Conservation (phyloP, 2,329 filamentous ascomycete genomes). For the Colletotrichum sp. region DNA sequence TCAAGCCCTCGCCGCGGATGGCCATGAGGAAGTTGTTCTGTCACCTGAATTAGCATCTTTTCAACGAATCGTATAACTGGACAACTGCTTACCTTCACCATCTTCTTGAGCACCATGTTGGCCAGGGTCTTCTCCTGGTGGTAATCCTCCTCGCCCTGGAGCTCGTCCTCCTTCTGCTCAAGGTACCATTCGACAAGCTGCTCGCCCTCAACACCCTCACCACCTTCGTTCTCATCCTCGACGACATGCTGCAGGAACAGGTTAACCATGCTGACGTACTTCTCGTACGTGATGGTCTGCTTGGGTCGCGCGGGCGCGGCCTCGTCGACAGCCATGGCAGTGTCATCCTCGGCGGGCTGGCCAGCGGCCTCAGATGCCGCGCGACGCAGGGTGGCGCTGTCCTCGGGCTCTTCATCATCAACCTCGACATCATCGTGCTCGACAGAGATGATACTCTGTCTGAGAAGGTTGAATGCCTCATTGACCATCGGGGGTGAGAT, state of each 20-base stretch:
- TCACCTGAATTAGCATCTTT: constrained; percentile 47
- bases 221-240: constrained; percentile 76
- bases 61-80: constrained; percentile 45
- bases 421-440: constrained; percentile 98
- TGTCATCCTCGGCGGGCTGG: constrained; percentile 54
- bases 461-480: constrained; percentile 89
- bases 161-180: constrained; percentile 85
- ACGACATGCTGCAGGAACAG: constrained; percentile 82
- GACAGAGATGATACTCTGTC: constrained; percentile 95
- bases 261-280: constrained; percentile 91
- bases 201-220: constrained; percentile 86
- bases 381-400: constrained; percentile 49
- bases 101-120: constrained; percentile 88
- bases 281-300: constrained; percentile 93
- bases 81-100: constrained; percentile 73
- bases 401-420: constrained; percentile 74
- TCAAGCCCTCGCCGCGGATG: constrained; percentile 67
- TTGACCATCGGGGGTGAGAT: constrained; percentile 84
- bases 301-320: constrained; percentile 58
- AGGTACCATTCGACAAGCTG: constrained; percentile 88
- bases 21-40: constrained; percentile 90
- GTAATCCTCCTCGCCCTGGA: constrained; percentile 79
- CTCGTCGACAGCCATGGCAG: constrained; percentile 41
- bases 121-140: constrained; percentile 75
- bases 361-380: constrained; percentile 43